A percentile compares a stretch with the other conserved stretches of the same genome.
These are phyloP conservation scores for Camellia japonica DNA, from an alignment of 148 eudicot species.

Conservation along the genomic window DNA sequence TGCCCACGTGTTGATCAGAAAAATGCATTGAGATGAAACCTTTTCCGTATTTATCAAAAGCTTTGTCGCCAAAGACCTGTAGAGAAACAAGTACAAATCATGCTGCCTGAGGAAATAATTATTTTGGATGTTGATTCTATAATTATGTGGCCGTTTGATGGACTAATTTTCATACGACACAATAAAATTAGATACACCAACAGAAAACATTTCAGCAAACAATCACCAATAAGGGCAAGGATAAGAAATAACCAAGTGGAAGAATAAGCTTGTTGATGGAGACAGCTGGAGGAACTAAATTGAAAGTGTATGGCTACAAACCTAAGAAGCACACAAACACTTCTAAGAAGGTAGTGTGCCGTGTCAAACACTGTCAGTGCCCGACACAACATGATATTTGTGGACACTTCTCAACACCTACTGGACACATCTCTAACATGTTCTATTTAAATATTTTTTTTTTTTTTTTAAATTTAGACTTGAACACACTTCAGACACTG, in stretches of 20 bases:
- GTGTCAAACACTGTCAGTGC: too few species aligned
- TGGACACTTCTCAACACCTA: too few species aligned
- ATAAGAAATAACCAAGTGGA: background rate
- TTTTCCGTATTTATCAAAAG: constrained; percentile 73
- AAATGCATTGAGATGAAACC: constrained; percentile 91
- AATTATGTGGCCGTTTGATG: background rate
- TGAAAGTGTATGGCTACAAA: background rate
- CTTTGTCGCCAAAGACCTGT: constrained; percentile 89
- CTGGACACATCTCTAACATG: too few species aligned
- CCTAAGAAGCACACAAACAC: background rate
- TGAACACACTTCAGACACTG: too few species aligned
- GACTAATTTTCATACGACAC: background rate
- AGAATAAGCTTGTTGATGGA: background rate
- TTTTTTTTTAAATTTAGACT: too few species aligned
- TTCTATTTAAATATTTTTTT: too few species aligned
- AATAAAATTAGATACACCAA: background rate
- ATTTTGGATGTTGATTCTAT: background rate
- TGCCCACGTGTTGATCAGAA: constrained; percentile 81
- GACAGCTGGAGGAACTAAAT: too few species aligned
- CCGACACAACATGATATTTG: too few species aligned
- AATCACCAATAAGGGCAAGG: background rate
- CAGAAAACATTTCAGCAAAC: background rate
- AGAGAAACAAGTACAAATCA: constrained; percentile 16
- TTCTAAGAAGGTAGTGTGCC: too few species aligned
- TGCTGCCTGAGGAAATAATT: background rate